These are phyloP conservation scores for Yarrowia sp. DNA, from an alignment of 805 yeast species.

Conservation along the genomic window DNA sequence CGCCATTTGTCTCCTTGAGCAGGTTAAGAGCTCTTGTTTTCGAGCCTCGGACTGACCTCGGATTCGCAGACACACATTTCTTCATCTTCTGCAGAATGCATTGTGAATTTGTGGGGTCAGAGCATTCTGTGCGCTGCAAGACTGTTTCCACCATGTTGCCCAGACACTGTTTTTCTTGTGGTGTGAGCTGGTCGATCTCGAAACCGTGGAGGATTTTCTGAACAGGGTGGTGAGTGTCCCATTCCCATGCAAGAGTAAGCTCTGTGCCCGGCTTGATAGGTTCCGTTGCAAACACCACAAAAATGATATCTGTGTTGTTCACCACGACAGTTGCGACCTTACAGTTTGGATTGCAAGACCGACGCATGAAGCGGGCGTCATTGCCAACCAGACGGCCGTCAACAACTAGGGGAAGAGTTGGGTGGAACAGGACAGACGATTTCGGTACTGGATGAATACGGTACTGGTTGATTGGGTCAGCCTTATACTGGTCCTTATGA, in stretches of 20 bases:
- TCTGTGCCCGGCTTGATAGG: constrained; percentile 66
- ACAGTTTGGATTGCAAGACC: constrained; percentile 75
- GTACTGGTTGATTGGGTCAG: constrained; percentile 73
- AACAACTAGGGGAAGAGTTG: constrained; percentile 59
- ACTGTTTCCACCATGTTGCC: constrained; percentile 28
- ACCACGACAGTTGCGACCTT: constrained; percentile 49
- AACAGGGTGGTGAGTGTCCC: constrained; percentile 81
- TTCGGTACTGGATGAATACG: constrained; percentile 65
- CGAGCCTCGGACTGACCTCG: constrained; percentile 16
- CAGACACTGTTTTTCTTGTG: constrained; percentile 30
- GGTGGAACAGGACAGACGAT: constrained; percentile 53
- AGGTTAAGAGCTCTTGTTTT: constrained; percentile 19
- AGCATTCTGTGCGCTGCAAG: constrained; percentile 35
- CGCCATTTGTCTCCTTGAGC: constrained; percentile 17
- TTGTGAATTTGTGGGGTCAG: constrained; percentile 31
- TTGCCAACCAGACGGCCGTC: constrained; percentile 83
- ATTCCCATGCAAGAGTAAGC: constrained; percentile 78
- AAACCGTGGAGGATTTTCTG: constrained; percentile 48
- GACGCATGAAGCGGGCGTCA: constrained; percentile 66
- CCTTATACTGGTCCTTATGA: constrained; percentile 57
- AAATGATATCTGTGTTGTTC: constrained; percentile 43
- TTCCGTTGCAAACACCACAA: constrained; percentile 54
- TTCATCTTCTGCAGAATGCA: constrained; percentile 33
- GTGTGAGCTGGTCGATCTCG: constrained; percentile 34
- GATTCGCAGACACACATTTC: constrained; percentile 27